Evolutionary conservation across 305 asterid species (phyloP).

Genomic region (Solanum hybrid): DNA sequence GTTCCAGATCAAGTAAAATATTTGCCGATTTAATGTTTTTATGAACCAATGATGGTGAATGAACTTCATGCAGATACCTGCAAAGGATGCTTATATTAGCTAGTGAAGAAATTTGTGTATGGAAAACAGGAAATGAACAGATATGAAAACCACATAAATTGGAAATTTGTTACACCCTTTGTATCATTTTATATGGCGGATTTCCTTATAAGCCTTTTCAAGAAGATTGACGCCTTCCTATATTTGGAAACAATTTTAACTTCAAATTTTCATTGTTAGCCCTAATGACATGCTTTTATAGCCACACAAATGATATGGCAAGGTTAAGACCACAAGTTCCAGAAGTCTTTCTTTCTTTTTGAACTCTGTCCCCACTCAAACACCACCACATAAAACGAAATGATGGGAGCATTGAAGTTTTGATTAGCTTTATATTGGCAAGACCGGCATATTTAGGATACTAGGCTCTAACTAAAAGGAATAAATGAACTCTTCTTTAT

Average conservation of each 20-base stretch:
- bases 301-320: background rate
- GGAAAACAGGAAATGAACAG: background rate
- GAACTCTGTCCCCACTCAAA: background rate
- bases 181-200: background rate
- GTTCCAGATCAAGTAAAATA: conserved; percentile 78
- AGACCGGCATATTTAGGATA: background rate
- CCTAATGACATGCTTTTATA: background rate
- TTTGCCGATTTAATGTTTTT: conserved; percentile 81
- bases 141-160: background rate
- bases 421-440: background rate
- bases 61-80: conserved; percentile 95
- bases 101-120: background rate
- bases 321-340: background rate
- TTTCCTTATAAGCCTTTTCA: background rate
- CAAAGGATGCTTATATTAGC: conserved; percentile 9
- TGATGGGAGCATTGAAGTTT: background rate
- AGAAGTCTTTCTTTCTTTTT: background rate
- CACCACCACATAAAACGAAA: background rate
- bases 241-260: background rate
- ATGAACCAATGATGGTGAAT: conserved; percentile 86
- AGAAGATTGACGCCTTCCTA: background rate
- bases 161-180: background rate
- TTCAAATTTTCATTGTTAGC: background rate
- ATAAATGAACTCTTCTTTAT: background rate
- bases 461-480: background rate